Conservation (phyloP, 1,284 basidiomycete genomes). For the Cryptococcus floricola region DNA sequence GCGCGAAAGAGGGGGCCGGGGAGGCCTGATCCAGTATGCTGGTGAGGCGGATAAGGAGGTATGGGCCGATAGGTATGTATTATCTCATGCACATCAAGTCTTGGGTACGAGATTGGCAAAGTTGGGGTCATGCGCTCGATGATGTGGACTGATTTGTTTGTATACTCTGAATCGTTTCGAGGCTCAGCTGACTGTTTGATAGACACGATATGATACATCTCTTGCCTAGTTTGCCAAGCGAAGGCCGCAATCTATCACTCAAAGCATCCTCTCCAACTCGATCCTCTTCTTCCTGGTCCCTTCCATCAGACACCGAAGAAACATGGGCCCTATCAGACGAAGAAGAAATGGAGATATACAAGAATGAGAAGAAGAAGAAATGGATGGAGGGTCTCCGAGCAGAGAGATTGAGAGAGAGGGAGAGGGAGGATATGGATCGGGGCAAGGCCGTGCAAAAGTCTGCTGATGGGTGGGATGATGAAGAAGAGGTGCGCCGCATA, state of each 20-base stretch:
- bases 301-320: slow-evolving; percentile 77
- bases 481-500: slow-evolving; percentile 60
- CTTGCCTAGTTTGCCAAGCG: slow-evolving; percentile 52
- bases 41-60: slow-evolving; percentile 21
- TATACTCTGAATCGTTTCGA: background rate
- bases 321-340: slow-evolving; percentile 67
- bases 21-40: slow-evolving; percentile 26
- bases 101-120: background rate
- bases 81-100: background rate
- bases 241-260: background rate
- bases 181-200: background rate
- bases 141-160: background rate
- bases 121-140: background rate
- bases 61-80: slow-evolving; percentile 40
- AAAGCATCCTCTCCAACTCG: slow-evolving; percentile 10
- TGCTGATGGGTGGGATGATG: slow-evolving; percentile 57
- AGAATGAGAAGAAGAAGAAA: slow-evolving; percentile 61
- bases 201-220: slow-evolving; percentile 78
- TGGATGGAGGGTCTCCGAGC: slow-evolving; percentile 61
- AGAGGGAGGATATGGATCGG: slow-evolving; percentile 21
- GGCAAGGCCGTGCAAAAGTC: slow-evolving; percentile 13
- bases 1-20: background rate
- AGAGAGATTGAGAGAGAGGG: slow-evolving; percentile 58
- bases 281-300: slow-evolving; percentile 30
- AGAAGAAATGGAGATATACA: slow-evolving; percentile 62